phyloP scores from a whole-genome alignment of 176 grass and related monocot species.

The Panicum miliaceum region DNA sequence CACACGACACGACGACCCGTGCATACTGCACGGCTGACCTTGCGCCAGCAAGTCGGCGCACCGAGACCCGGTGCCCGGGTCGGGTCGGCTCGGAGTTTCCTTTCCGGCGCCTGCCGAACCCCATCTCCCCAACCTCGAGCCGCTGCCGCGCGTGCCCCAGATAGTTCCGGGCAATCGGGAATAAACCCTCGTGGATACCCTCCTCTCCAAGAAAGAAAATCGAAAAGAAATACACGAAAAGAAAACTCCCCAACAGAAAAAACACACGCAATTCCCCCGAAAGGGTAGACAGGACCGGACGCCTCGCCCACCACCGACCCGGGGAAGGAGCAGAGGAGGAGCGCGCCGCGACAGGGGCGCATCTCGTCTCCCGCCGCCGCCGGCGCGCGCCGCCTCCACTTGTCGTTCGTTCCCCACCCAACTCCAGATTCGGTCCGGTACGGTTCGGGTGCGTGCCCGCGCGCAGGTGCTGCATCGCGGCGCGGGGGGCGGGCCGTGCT shows the following conservation, averaged over 20 bases:
- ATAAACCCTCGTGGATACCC: constrained; percentile 59
- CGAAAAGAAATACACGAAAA: background rate
- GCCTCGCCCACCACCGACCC: constrained; percentile 21
- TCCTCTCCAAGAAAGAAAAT: constrained; percentile 46
- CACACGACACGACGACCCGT: background rate
- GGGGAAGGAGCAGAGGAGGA: background rate
- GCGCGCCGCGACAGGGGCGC: background rate
- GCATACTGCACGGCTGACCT: background rate
- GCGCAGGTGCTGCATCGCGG: background rate
- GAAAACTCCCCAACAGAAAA: constrained; percentile 22
- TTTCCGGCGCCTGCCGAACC: background rate
- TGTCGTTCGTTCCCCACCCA: background rate
- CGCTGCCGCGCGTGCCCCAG: background rate
- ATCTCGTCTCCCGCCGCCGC: constrained; percentile 11
- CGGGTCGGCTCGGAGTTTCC: background rate
- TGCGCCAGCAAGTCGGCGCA: constrained; percentile 10
- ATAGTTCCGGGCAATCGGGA: constrained; percentile 2
- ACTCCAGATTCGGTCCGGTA: background rate
- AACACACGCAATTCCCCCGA: background rate
- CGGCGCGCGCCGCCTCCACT: background rate
- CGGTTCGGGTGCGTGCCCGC: background rate
- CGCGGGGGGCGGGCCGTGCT: background rate
- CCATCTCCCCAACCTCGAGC: background rate
- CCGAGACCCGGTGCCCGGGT: background rate
- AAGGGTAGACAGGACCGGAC: background rate